Percentiles rank a stretch among this genome's conserved stretches.
Conservation (phyloP, 129 eudicot species). For the Flaveria robusta region DNA sequence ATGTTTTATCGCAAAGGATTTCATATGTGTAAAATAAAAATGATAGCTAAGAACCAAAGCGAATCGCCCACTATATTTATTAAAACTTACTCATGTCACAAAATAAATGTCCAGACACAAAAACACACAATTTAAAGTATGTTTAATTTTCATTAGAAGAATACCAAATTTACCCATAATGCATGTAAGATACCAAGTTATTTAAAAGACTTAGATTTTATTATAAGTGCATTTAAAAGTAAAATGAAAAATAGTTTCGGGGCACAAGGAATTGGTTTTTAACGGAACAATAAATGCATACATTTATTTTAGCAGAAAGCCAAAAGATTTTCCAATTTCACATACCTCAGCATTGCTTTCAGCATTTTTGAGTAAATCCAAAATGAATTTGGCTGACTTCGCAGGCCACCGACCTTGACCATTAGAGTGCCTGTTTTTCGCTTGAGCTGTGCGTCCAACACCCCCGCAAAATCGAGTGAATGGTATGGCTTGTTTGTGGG, state of each 20-base stretch:
- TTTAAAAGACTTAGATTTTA: background rate
- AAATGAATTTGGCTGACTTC: slow-evolving; percentile 47
- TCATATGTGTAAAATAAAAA: too few relatives aligned
- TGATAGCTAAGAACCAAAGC: too few relatives aligned
- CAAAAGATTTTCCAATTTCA: background rate
- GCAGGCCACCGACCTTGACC: slow-evolving; percentile 65
- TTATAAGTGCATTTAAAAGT: too few relatives aligned
- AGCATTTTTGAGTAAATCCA: slow-evolving; percentile 52
- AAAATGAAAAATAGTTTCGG: too few relatives aligned
- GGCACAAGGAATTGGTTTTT: too few relatives aligned
- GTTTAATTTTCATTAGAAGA: background rate
- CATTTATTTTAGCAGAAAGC: too few relatives aligned
- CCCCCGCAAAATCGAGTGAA: slow-evolving; percentile 51
- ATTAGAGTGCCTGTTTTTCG: slow-evolving; percentile 49
- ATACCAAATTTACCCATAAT: background rate
- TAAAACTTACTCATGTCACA: background rate
- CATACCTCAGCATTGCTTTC: slow-evolving; percentile 56
- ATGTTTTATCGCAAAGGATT: too few relatives aligned
- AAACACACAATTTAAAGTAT: background rate
- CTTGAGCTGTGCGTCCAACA: slow-evolving; percentile 53
- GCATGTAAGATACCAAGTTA: background rate
- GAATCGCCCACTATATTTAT: too few relatives aligned
- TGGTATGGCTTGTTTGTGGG: slow-evolving; percentile 56
- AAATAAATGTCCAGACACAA: background rate
- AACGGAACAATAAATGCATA: too few relatives aligned